Conservation (phyloP, 768 basidiomycete genomes). For the Rhodotorula sphaerocarpa region DNA sequence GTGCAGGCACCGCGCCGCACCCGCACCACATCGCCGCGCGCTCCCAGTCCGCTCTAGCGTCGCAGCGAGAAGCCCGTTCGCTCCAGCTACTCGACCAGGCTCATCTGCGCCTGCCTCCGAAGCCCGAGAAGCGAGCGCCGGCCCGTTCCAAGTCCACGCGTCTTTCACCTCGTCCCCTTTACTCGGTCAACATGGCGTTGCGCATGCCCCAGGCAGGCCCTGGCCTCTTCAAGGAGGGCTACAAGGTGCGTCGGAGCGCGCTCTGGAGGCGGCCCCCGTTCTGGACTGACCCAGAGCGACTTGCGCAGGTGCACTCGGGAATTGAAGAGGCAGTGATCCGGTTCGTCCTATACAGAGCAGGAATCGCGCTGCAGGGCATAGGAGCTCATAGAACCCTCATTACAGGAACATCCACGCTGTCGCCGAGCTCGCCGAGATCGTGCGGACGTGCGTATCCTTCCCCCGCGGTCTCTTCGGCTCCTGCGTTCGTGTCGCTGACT, state of each 20-base stretch:
- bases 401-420: constrained; percentile 86
- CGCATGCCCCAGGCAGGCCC: constrained; percentile 22
- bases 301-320: constrained; percentile 55
- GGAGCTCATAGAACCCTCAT: too few relatives aligned
- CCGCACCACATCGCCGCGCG: too few relatives aligned
- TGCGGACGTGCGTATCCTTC: constrained; percentile 54
- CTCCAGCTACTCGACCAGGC: too few relatives aligned
- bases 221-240: constrained; percentile 86
- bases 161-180: not conserved
- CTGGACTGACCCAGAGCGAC: constrained; percentile 36
- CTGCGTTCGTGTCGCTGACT: not conserved
- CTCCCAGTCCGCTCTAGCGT: too few relatives aligned
- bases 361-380: too few relatives aligned
- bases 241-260: constrained; percentile 56
- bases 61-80: too few relatives aligned
- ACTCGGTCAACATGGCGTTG: constrained; percentile 15
- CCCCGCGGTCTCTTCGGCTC: not conserved
- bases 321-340: constrained; percentile 94
- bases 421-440: constrained; percentile 85
- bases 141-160: too few relatives aligned
- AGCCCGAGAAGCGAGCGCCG: too few relatives aligned
- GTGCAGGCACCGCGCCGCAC: too few relatives aligned
- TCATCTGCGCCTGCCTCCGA: too few relatives aligned
- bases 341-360: constrained; percentile 5
- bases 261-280: too few relatives aligned